phyloP scores from a whole-genome alignment of 1,284 basidiomycete genomes.

The Heterobasidion irregulare region DNA sequence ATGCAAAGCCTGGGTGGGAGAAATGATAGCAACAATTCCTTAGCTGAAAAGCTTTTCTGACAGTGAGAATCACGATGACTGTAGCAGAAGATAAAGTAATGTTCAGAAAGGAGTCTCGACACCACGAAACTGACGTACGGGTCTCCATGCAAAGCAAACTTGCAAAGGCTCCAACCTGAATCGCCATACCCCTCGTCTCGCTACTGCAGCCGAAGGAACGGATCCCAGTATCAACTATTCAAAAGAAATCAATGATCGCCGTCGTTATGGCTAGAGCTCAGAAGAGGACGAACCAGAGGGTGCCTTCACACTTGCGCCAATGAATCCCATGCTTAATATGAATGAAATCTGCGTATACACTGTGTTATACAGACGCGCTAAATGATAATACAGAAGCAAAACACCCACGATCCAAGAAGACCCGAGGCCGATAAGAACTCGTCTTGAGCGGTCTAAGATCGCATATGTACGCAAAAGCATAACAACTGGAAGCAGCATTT shows the following conservation, averaged over 20 bases:
- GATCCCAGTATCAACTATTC: background rate
- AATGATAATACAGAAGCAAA: background rate
- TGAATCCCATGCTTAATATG: too few species aligned
- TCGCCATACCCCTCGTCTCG: background rate
- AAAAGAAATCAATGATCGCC: background rate
- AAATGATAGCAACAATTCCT: background rate
- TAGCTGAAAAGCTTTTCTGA: background rate
- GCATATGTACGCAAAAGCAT: slow-evolving; percentile 3
- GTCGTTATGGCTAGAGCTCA: background rate
- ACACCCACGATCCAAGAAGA: background rate
- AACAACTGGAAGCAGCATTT: background rate
- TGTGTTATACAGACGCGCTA: background rate
- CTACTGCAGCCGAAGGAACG: background rate
- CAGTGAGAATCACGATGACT: background rate
- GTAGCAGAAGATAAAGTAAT: background rate
- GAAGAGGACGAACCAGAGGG: too few species aligned
- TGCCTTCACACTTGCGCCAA: too few species aligned
- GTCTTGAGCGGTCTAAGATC: background rate
- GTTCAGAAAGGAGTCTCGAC: background rate
- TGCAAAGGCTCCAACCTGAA: background rate
- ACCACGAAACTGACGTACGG: background rate
- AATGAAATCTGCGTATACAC: background rate
- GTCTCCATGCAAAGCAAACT: slow-evolving; percentile 1
- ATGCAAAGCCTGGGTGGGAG: background rate
- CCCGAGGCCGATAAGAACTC: background rate